Evolutionary conservation across 106 monocot genomes (phyloP), one percentile per base, ranked within the genome.

Genomic region (Vanilla planifolia): DNA sequence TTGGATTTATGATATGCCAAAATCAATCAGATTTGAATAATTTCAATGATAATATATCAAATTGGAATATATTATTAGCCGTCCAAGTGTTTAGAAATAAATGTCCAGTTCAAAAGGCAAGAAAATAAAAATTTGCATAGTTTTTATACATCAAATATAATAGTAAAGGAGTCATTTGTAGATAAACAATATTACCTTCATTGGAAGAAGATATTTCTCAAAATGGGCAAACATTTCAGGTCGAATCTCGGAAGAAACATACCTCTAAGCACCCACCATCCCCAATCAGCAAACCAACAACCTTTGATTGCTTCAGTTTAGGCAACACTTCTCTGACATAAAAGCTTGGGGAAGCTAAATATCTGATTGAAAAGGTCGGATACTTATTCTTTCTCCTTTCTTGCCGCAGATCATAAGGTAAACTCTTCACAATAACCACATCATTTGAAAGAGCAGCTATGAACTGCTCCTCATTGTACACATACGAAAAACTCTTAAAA

Each of bases 241-340:
- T n/a, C n/a, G n/a, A n/a, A n/a, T n/a, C n/a, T 2, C 20, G 20
- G n/a, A 45, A 19, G 29, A 33, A 68, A 59, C 55, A 60, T 57
- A 93, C 93, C 93, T 94, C 74, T 61, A 94, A 89, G 68, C 94
- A 94, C 53, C 85, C 80, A 48, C 94, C 93, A 71, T 73, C 58
- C 30, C 64, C 63, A 48, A 94, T 77, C 17, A 83, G 33, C 56
- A 94, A 69, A 22, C 85, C 85, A 60, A 94, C 62, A 70, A 66
- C 89, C 68, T 89, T 94, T 66, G 89, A 72, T 69, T 75, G 45
- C 63, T 73, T 80, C 21, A 94, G 70, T 73, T 76, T 85, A 11
- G 94, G 94, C 34, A 94, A 71, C 45, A 86, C 75, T 73, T 85
- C 75, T 41, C 37, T 63, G 21, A 83, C 61, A 70, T 83, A 94